A percentile compares a stretch with the other conserved stretches of the same genome.
Conservation (phyloP, 169 alveolate genomes). For the Plasmodium coatneyi region DNA sequence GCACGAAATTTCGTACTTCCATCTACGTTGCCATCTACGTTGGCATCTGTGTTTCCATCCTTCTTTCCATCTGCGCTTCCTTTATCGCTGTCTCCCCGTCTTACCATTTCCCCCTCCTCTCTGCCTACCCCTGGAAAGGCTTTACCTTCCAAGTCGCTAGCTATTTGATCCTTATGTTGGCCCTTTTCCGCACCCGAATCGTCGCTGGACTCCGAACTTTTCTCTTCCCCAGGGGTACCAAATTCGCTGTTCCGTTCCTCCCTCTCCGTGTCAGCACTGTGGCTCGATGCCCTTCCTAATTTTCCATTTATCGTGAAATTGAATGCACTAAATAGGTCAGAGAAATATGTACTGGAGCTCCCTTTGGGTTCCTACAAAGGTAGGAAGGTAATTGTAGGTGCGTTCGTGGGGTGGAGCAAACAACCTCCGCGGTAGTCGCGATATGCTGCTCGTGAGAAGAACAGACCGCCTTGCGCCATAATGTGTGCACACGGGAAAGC, state of each 20-base stretch:
- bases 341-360: neutral
- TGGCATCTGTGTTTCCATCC: neutral
- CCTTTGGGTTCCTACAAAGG: conserved; percentile 6
- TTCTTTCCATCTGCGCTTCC: neutral
- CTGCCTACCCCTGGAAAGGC: neutral
- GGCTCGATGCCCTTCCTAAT: neutral
- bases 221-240: neutral
- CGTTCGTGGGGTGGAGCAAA: neutral
- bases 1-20: neutral
- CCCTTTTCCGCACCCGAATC: neutral
- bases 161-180: neutral
- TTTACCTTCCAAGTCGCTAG: neutral
- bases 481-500: neutral
- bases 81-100: neutral
- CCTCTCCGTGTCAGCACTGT: neutral
- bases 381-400: neutral
- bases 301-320: conserved; percentile 11
- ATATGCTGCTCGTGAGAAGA: neutral
- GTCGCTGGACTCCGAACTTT: neutral
- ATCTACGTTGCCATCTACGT: neutral
- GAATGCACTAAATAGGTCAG: conserved; percentile 41
- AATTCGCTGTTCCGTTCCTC: neutral
- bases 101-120: neutral
- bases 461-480: neutral
- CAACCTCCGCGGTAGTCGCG: neutral